Evolutionary conservation across 208 protist species (phyloP).

Genomic region (Wallacemonas rigidus): DNA sequence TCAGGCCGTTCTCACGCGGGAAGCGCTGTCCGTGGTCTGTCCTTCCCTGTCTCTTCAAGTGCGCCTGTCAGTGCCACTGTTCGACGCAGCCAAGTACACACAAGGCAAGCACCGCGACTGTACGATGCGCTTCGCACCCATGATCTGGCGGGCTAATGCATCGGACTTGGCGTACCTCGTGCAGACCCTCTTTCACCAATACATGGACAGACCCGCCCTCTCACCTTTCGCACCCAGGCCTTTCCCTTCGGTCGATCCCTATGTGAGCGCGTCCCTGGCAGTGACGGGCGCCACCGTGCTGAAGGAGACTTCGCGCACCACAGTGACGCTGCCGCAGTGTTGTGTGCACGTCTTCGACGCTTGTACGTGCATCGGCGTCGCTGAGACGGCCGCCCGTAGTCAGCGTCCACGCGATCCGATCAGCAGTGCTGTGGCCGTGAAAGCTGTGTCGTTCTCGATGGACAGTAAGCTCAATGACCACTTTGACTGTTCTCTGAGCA

Average conservation of each 20-base stretch:
- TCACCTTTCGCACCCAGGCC: not conserved
- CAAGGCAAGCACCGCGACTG: not conserved
- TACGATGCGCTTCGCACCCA: slow-evolving; percentile 5
- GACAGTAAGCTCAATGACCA: not conserved
- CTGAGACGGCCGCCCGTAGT: too few relatives aligned
- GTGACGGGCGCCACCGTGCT: not conserved
- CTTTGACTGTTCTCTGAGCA: not conserved
- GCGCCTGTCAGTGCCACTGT: not conserved
- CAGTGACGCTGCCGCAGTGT: not conserved
- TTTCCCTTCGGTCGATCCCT: not conserved
- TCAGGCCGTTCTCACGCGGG: too few relatives aligned
- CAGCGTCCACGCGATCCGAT: not conserved
- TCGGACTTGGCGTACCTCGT: not conserved
- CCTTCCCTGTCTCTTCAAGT: not conserved
- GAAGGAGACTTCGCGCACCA: not conserved
- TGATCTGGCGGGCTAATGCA: not conserved
- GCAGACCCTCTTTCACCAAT: slow-evolving; percentile 1
- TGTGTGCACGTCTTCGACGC: not conserved
- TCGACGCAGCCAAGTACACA: not conserved
- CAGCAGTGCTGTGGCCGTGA: not conserved
- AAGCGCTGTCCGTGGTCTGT: not conserved
- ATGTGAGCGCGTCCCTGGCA: not conserved
- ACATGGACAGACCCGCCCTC: not conserved
- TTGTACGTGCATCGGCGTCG: not conserved
- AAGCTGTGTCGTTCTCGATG: not conserved